Evolutionary conservation across 169 alveolate genomes (phyloP).

Genomic region (Plasmodium knowlesi): DNA sequence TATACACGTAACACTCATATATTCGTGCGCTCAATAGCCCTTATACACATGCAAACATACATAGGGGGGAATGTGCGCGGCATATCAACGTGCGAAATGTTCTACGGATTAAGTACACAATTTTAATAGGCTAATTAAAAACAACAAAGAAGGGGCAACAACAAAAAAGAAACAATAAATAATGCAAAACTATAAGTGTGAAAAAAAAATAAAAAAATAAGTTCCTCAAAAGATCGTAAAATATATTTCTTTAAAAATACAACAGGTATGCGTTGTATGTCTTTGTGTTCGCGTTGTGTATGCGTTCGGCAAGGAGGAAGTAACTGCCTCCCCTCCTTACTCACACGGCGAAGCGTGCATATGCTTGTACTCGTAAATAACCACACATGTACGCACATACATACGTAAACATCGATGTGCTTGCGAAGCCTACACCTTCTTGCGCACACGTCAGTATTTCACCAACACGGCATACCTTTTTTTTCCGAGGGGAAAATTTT

Average conservation of each 20-base stretch:
- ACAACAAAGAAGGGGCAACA: not conserved
- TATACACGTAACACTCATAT: no score
- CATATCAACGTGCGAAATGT: slow-evolving; percentile 1
- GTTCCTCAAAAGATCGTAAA: not conserved
- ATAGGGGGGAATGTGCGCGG: no score
- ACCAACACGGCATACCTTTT: not conserved
- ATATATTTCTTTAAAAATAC: slow-evolving; percentile 35
- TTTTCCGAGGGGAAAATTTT: not conserved
- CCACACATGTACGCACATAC: not conserved
- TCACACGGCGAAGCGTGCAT: not conserved
- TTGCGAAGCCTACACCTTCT: not conserved
- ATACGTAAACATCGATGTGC: not conserved
- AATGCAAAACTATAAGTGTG: not conserved
- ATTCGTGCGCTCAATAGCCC: no score
- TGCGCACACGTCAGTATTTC: not conserved
- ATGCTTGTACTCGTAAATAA: not conserved
- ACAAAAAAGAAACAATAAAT: not conserved
- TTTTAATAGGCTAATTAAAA: slow-evolving; percentile 3
- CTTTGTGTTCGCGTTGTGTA: not conserved
- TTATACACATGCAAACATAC: no score
- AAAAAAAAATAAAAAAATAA: no score
- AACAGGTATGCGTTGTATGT: slow-evolving; percentile 25
- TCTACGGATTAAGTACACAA: slow-evolving; percentile 55
- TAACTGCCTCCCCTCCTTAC: not conserved
- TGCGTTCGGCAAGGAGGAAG: not conserved